phyloP scores from a whole-genome alignment of 345 rosid species.

The Pseudoturritis turrita region DNA sequence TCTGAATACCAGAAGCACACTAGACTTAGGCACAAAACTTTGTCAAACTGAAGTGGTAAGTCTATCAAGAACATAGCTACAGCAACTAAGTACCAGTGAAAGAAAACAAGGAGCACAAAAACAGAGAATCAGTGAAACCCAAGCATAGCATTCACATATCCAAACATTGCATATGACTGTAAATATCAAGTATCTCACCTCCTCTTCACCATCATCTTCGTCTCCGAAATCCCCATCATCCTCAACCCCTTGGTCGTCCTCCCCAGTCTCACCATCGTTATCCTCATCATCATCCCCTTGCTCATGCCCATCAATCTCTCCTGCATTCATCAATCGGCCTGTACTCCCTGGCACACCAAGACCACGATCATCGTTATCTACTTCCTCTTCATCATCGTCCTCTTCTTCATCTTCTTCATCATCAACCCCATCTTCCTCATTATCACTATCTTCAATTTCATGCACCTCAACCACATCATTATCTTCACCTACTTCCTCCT shows the following conservation, averaged over 20 bases:
- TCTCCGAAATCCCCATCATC: constrained; percentile 42
- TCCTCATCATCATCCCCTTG: constrained; percentile 66
- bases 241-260: constrained; percentile 46
- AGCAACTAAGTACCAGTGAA: neutral
- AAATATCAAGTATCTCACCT: constrained; percentile 41
- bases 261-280: constrained; percentile 62
- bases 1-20: too few species aligned
- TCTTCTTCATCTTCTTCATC: constrained; percentile 48
- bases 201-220: constrained; percentile 55
- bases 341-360: constrained; percentile 39
- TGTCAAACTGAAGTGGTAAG: too few species aligned
- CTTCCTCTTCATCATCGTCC: constrained; percentile 58
- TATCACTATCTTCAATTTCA: constrained; percentile 43
- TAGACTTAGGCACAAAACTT: too few species aligned
- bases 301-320: constrained; percentile 80
- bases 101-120: neutral
- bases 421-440: constrained; percentile 44
- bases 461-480: constrained; percentile 50
- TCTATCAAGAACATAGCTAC: neutral
- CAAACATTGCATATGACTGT: neutral
- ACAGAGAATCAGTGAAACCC: neutral
- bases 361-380: constrained; percentile 48
- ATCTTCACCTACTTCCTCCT: constrained; percentile 38
- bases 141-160: neutral
- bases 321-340: constrained; percentile 42